phyloP scores from a whole-genome alignment of 345 rosid genomes.

The Eucalyptus globulus region DNA sequence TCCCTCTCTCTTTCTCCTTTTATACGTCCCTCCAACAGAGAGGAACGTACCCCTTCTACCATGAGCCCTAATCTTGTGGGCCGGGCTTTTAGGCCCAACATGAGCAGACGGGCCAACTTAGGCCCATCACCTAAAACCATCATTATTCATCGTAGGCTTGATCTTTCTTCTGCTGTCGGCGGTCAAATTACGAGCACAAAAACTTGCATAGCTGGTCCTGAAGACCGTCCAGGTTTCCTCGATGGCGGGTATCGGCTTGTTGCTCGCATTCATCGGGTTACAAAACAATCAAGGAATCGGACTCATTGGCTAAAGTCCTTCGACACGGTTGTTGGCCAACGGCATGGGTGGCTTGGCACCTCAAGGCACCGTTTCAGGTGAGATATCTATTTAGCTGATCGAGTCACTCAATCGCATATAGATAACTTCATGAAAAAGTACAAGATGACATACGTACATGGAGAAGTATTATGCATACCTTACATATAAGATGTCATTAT shows the following conservation, averaged over 20 bases:
- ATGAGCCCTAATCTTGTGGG: too few species aligned
- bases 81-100: too few species aligned
- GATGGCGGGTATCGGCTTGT: conserved; percentile 2
- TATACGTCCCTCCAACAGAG: too few species aligned
- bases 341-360: conserved; percentile 36
- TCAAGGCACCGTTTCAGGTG: conserved; percentile 49
- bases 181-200: not conserved
- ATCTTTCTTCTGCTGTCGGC: conserved; percentile 6
- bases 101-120: too few species aligned
- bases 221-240: conserved; percentile 1
- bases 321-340: conserved; percentile 19
- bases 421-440: not conserved
- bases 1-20: too few species aligned
- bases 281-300: conserved; percentile 13
- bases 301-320: conserved; percentile 4
- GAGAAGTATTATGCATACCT: not conserved
- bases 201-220: not conserved
- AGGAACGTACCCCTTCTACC: too few species aligned
- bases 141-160: conserved; percentile 8
- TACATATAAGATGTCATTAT: not conserved
- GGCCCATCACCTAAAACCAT: too few species aligned
- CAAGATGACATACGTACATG: not conserved
- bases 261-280: conserved; percentile 1
- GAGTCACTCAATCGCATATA: not conserved
- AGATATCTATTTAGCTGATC: rapidly evolving